Base-by-base conservation (phyloP, 257 asterid species). In the Scutellaria barbata region DNA sequence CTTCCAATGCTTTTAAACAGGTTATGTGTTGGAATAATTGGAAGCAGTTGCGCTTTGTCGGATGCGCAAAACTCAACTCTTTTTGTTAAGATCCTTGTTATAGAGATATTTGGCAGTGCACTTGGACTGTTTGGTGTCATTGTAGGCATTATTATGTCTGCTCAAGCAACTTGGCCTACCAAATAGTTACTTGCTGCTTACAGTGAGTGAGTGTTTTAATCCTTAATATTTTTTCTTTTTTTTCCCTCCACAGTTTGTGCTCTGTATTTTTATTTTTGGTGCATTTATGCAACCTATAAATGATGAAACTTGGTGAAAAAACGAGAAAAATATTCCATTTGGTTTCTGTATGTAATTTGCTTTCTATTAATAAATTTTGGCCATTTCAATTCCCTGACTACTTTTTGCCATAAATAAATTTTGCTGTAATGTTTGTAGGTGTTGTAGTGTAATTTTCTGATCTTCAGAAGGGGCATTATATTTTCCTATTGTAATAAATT, bases 31-130 rank as follows among this genome's bases (percentile, higher is more conserved):
- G 99, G 99, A 71, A 86, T 95, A 73, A 95, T 92, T 22, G 99
- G 99, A 80, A 95, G 99, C 95, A 95, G 99, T 80, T 95, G 99
- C 43, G 99, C 99, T 11, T 79, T 95, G 60, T 92, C 98, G 10
- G 99, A 95, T 43, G 99, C 99, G 17, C 98, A 95, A 74, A 95
- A 95, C 92, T 92, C 99, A n/a, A 37, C 95, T 1, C 99, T 95
- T 22, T 95, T 95, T 62, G 99, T 95, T 41, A 95, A 95, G 89
- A 95, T 95, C 81, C 93, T 95, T 46, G 99, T 95, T 45, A 95
- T 95, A 42, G 99, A 95, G 92, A 95, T 95, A 60, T 95, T 95
- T 53, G 99, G 99, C 64, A 95, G 98, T 78, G 99, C 99, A 59
- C 92, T 95, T 54, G 98, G 99, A 30, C 84, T 92, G 60, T 95